Base-by-base conservation (phyloP, 2,329 filamentous ascomycete genomes). In the Diaporthe ilicicola region DNA sequence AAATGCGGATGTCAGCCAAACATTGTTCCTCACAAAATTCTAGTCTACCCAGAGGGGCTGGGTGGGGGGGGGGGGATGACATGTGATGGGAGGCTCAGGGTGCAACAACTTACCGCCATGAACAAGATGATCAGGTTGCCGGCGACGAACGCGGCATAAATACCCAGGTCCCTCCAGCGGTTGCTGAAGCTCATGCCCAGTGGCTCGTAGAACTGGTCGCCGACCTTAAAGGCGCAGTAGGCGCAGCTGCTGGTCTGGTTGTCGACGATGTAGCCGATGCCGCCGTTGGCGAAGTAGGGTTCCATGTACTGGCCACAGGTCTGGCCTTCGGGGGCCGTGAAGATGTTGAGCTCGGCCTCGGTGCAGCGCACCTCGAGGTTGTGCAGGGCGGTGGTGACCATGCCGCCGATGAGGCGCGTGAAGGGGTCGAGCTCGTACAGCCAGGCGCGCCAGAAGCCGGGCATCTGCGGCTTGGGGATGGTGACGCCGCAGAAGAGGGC, bases 401-500 rank as follows among this genome's bases (percentile, higher is more conserved):
- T 94, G 69, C 93, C 93, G 61, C 91, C 86, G 76, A 97, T 93
- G 37, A 97, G 88, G 8, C 93, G 90, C 0, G 93, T 97, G 81
- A 96, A 94, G 3, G 94, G 94, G 77, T 94, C 91, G 19, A 97
- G 89, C 80, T 95, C 85, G 83, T 95, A 95, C 9, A 96, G 85
- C 93, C 93, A 96, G 1, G 88, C 85, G 42, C 91, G 88, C 92
- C 93, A 96, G 82, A 94, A 94, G 2, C 82, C 84, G 1, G 93
- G 92, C 82, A 97, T 97, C 80, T 93, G 90, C 0, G 91, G 88
- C 51, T 91, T 89, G 0, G 94, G 92, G 64, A 97, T 93, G 0
- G 93, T 92, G 73, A 97, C 94, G 80, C 94, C 94, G 77, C 93
- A 97, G 89, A 97, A 97, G 29, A 97, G 87, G 1, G 92, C 88